These are phyloP conservation scores for Arthrobotrys sphaeroides DNA, from an alignment of 2,329 filamentous ascomycete genomes.

Conservation along the genomic window DNA sequence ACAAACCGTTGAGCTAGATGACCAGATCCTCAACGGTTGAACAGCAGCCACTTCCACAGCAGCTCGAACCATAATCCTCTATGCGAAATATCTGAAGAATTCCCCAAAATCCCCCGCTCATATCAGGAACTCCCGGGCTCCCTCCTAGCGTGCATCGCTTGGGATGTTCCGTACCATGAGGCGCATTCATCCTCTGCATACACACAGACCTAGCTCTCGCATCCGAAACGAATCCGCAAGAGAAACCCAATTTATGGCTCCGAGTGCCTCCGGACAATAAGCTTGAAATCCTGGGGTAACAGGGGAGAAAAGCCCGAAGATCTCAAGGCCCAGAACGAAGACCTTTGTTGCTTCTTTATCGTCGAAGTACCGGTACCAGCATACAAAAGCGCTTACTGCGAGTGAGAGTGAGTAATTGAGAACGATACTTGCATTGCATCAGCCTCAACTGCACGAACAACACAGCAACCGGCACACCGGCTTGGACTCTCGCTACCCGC, in stretches of 20 bases:
- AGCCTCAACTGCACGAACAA: conserved; percentile 48
- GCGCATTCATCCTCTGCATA: conserved; percentile 20
- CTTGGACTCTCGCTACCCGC: conserved; percentile 4
- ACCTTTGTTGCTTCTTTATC: neutral
- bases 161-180: neutral
- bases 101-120: neutral
- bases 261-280: conserved; percentile 41
- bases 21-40: neutral
- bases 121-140: conserved; percentile 46
- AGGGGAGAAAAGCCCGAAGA: neutral
- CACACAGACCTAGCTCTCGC: conserved; percentile 43
- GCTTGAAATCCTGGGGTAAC: neutral
- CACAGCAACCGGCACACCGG: conserved; percentile 25
- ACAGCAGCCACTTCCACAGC: neutral
- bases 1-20: neutral
- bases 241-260: conserved; percentile 22
- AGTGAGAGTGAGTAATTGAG: neutral
- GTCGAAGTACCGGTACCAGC: conserved; percentile 20
- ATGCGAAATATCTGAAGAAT: conserved; percentile 1
- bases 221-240: conserved; percentile 21
- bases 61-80: conserved; percentile 4
- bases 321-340: neutral
- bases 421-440: conserved; percentile 21
- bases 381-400: conserved; percentile 1
- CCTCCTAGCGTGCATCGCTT: conserved; percentile 35